phyloP scores from a whole-genome alignment of 352 stramenopile species.

The Phytophthora constricta region DNA sequence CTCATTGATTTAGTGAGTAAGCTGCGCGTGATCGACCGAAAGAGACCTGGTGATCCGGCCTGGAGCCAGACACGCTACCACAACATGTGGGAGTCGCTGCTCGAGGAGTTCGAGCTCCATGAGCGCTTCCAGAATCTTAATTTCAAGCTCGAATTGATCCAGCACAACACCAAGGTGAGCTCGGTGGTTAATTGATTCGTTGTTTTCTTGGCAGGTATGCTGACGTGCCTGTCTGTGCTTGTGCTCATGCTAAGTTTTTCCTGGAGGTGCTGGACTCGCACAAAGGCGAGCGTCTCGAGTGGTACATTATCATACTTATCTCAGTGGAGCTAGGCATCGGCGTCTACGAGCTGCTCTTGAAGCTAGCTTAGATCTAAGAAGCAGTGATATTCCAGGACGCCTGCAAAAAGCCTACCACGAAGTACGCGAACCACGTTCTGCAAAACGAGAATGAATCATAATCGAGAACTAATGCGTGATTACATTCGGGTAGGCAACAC shows the following conservation, averaged over 20 bases:
- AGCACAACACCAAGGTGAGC: slow-evolving; percentile 96
- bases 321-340: slow-evolving; percentile 94
- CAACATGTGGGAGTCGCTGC: slow-evolving; percentile 87
- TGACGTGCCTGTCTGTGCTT: slow-evolving; percentile 9
- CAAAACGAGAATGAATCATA: not conserved
- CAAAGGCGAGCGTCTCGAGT: slow-evolving; percentile 95
- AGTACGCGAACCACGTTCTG: slow-evolving; percentile 20
- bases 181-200: slow-evolving; percentile 1
- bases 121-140: slow-evolving; percentile 96
- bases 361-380: slow-evolving; percentile 53
- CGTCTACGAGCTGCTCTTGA: slow-evolving; percentile 82
- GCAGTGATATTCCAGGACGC: not conserved
- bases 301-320: slow-evolving; percentile 99
- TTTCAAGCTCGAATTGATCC: slow-evolving; percentile 97
- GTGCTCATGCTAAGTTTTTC: too few species aligned
- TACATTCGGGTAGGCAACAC: too few species aligned
- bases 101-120: slow-evolving; percentile 95
- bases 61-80: slow-evolving; percentile 97
- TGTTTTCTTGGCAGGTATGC: slow-evolving; percentile 2
- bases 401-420: not conserved
- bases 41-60: slow-evolving; percentile 90
- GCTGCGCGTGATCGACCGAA: slow-evolving; percentile 95
- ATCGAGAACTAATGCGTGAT: too few species aligned
- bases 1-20: slow-evolving; percentile 97
- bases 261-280: slow-evolving; percentile 96